Evolutionary conservation across 1,139 yeast genomes (phyloP).

Genomic region (Suhomyces bokatorum): DNA sequence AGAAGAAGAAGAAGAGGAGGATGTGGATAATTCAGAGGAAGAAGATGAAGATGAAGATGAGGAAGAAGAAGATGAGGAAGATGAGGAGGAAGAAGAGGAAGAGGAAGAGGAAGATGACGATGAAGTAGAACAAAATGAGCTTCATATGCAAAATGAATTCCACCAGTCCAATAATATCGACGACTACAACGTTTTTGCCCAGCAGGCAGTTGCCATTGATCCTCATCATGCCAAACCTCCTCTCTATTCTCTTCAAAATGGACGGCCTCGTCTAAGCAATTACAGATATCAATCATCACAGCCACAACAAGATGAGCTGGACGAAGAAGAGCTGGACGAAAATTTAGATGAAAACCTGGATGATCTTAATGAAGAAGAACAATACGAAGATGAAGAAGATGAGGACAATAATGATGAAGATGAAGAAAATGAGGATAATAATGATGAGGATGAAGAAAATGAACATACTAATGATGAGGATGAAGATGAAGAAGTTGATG

Average conservation of each 20-base stretch:
- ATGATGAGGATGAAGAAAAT: neutral
- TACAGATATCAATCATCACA: neutral
- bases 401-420: neutral
- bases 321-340: neutral
- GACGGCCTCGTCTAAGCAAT: conserved; percentile 12
- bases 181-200: neutral
- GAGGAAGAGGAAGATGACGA: conserved; percentile 1
- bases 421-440: conserved; percentile 6
- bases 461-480: conserved; percentile 1
- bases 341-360: neutral
- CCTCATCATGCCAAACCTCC: neutral
- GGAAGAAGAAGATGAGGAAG: neutral
- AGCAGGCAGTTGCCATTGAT: neutral
- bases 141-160: neutral
- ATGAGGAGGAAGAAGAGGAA: conserved; percentile 4
- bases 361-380: neutral
- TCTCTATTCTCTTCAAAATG: conserved; percentile 10
- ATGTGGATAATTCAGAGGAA: neutral
- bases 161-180: neutral
- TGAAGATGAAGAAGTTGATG: conserved; percentile 1
- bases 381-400: conserved; percentile 1
- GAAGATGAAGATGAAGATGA: conserved; percentile 1
- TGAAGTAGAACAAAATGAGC: conserved; percentile 2
- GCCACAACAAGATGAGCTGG: neutral
- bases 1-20: conserved; percentile 3